phyloP scores from a whole-genome alignment of 2,329 filamentous ascomycete species.

The Diaporthe velutina region DNA sequence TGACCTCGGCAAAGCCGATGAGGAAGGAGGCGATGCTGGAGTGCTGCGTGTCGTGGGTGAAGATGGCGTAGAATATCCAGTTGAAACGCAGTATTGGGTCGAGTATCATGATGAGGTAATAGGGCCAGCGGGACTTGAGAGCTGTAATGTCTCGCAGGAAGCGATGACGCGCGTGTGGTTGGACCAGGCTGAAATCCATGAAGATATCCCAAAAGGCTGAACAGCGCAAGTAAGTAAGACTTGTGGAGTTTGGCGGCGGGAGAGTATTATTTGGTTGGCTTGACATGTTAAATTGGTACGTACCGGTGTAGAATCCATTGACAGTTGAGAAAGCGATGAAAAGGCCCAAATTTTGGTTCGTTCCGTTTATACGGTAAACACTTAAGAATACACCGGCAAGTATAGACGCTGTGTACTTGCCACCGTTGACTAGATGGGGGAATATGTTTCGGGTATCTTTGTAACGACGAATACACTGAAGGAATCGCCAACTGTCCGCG shows the following conservation, averaged over 20 bases:
- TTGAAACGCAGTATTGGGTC: conserved; percentile 91
- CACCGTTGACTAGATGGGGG: conserved; percentile 91
- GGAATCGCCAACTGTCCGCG: conserved; percentile 74
- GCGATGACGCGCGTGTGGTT: conserved; percentile 76
- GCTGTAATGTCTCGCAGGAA: conserved; percentile 83
- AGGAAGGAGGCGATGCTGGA: conserved; percentile 85
- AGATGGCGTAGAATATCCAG: conserved; percentile 95
- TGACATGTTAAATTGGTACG: conserved; percentile 46
- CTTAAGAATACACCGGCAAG: conserved; percentile 83
- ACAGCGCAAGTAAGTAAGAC: not conserved
- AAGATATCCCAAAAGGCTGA: conserved; percentile 89
- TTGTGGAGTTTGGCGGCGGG: not conserved
- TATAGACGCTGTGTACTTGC: conserved; percentile 91
- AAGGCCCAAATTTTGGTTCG: conserved; percentile 69
- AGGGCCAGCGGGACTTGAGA: conserved; percentile 83
- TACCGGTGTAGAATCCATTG: conserved; percentile 86
- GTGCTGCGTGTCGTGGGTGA: conserved; percentile 83
- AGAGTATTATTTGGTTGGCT: not conserved
- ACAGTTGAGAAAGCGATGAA: conserved; percentile 86
- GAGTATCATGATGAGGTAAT: conserved; percentile 86
- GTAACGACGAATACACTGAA: conserved; percentile 93
- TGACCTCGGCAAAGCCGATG: conserved; percentile 82
- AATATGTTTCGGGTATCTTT: conserved; percentile 88
- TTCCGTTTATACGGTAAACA: conserved; percentile 81
- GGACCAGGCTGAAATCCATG: conserved; percentile 96